Evolutionary conservation across 345 rosid genomes (phyloP).

Genomic region (Eucalyptus virginea): DNA sequence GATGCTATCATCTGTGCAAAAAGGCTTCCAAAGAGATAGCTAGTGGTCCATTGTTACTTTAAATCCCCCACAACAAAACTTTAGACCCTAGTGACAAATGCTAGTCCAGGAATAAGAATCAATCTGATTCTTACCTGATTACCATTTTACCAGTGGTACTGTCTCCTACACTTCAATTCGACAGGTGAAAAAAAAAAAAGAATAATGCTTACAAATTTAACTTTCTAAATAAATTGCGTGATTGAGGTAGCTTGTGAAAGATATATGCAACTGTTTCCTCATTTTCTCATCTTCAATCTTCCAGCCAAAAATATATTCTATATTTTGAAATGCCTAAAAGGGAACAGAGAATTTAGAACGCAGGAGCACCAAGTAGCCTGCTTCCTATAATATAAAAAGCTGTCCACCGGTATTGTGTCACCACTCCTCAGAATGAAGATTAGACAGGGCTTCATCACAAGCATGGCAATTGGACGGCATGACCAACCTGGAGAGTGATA

Average conservation of each 20-base stretch:
- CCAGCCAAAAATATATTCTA: background rate
- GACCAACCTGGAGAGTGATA: background rate
- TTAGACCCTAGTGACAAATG: background rate
- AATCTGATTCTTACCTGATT: background rate
- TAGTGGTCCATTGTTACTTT: background rate
- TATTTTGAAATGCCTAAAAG: background rate
- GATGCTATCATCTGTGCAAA: background rate
- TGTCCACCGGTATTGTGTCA: background rate
- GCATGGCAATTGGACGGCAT: background rate
- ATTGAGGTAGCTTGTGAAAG: background rate
- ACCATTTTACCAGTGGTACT: background rate
- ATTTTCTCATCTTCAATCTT: background rate
- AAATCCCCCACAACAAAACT: background rate
- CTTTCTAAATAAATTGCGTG: background rate
- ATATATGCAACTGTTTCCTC: background rate
- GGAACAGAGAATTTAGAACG: background rate
- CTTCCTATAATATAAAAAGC: background rate
- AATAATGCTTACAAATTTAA: background rate
- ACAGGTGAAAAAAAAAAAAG: background rate
- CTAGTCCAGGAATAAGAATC: background rate
- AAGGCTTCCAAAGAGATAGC: background rate
- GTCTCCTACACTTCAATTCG: background rate
- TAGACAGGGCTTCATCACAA: background rate
- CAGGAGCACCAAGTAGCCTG: background rate
- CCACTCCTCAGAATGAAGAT: background rate